A percentile compares a stretch with the other conserved stretches of the same genome.
phyloP scores from a whole-genome alignment of 2,329 filamentous ascomycete genomes.

The Penicillium olsonii region DNA sequence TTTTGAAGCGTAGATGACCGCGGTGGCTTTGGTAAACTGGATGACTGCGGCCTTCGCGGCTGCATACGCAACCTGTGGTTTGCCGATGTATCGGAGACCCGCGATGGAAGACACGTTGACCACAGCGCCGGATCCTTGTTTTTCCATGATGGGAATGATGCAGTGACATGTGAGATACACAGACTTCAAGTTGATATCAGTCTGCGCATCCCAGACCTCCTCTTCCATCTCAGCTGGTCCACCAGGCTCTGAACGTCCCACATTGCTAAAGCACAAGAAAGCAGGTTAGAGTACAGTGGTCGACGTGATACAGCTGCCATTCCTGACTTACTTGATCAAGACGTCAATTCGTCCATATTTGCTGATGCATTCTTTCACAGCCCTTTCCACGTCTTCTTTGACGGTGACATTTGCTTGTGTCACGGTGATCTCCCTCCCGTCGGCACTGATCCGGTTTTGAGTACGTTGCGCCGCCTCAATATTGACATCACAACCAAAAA shows the following conservation, averaged over 20 bases:
- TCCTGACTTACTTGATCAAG: too few species aligned
- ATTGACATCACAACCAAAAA: too few species aligned
- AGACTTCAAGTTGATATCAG: constrained; percentile 58
- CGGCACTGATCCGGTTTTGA: too few species aligned
- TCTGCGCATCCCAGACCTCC: constrained; percentile 54
- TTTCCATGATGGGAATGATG: constrained; percentile 28
- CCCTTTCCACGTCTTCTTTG: too few species aligned
- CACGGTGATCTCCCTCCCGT: too few species aligned
- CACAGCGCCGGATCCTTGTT: constrained; percentile 38
- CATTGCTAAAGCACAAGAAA: too few species aligned
- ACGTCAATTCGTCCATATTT: constrained; percentile 61
- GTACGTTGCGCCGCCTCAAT: too few species aligned
- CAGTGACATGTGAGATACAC: constrained; percentile 56
- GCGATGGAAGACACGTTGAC: constrained; percentile 56
- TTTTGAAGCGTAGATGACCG: constrained; percentile 43
- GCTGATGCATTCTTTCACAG: constrained; percentile 56
- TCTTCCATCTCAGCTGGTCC: constrained; percentile 53
- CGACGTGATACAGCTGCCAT: too few species aligned
- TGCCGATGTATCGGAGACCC: constrained; percentile 54
- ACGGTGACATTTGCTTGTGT: too few species aligned
- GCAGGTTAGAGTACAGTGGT: too few species aligned
- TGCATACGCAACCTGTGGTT: constrained; percentile 58
- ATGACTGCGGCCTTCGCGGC: constrained; percentile 55
- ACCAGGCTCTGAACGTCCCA: constrained; percentile 58
- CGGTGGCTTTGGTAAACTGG: constrained; percentile 53